These are phyloP conservation scores for Solanum bulbocastanum DNA, from an alignment of 257 asterid species.

Conservation along the genomic window DNA sequence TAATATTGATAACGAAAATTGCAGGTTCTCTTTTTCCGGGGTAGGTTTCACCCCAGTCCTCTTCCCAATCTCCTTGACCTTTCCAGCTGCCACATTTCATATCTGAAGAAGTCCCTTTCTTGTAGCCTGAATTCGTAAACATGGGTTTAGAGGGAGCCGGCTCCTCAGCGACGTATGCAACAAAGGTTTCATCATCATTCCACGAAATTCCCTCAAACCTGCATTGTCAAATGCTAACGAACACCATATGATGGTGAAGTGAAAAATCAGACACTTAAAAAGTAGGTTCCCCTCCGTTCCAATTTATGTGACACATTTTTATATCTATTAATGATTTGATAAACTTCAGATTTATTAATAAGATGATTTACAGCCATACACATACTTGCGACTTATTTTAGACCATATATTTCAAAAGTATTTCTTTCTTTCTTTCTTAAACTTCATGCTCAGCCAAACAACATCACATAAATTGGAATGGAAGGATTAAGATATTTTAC, in stretches of 20 bases:
- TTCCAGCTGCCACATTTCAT: conserved; percentile 78
- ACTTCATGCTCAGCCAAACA: not conserved
- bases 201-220: conserved; percentile 98
- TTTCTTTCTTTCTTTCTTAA: not conserved
- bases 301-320: not conserved
- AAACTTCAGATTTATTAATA: not conserved
- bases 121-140: conserved; percentile 48
- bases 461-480: not conserved
- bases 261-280: not conserved
- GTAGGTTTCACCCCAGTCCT: conserved; percentile 96
- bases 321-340: not conserved
- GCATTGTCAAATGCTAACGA: conserved; percentile 3
- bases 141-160: conserved; percentile 56
- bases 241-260: not conserved
- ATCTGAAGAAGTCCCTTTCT: conserved; percentile 40
- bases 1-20: conserved; percentile 54
- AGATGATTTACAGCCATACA: not conserved
- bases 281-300: not conserved
- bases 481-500: conserved; percentile 22
- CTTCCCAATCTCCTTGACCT: conserved; percentile 95
- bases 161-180: conserved; percentile 90
- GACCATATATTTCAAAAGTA: not conserved
- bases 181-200: conserved; percentile 65
- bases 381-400: not conserved
- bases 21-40: conserved; percentile 85